These are phyloP conservation scores for Plectosphaerella cucumerina DNA, from an alignment of 2,329 filamentous ascomycete species.

Conservation along the genomic window DNA sequence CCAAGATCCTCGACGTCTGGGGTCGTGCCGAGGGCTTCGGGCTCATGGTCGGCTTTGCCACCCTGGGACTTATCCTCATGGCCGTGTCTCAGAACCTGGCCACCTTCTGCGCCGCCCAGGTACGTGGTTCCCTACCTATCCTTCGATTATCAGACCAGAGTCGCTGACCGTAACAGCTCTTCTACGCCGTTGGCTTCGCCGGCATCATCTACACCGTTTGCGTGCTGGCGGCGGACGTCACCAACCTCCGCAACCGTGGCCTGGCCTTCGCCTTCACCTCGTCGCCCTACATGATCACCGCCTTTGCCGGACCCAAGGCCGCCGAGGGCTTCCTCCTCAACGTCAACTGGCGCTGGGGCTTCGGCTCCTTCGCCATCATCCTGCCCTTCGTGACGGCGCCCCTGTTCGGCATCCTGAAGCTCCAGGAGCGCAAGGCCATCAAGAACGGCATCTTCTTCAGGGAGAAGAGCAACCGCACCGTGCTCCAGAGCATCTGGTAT, in stretches of 20 bases:
- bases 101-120: constrained; percentile 54
- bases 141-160: no score
- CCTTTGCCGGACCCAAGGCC: constrained; percentile 37
- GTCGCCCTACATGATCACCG: constrained; percentile 38
- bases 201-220: constrained; percentile 35
- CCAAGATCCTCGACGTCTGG: constrained; percentile 45
- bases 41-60: constrained; percentile 34
- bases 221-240: constrained; percentile 40
- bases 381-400: constrained; percentile 44
- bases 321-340: constrained; percentile 32
- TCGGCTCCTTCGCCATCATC: constrained; percentile 58
- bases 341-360: constrained; percentile 41
- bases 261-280: constrained; percentile 36
- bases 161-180: constrained; percentile 30
- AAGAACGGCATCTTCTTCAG: constrained; percentile 28
- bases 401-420: constrained; percentile 47
- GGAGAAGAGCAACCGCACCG: constrained; percentile 34
- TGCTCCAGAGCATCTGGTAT: constrained; percentile 41
- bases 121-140: constrained; percentile 8
- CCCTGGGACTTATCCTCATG: constrained; percentile 58
- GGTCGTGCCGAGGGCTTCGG: constrained; percentile 42
- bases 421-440: constrained; percentile 41
- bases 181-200: constrained; percentile 57
- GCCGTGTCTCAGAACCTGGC: constrained; percentile 53
- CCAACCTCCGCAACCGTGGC: constrained; percentile 36